Conservation (phyloP, 768 basidiomycete species). For the Phaeotremella skinneri region DNA sequence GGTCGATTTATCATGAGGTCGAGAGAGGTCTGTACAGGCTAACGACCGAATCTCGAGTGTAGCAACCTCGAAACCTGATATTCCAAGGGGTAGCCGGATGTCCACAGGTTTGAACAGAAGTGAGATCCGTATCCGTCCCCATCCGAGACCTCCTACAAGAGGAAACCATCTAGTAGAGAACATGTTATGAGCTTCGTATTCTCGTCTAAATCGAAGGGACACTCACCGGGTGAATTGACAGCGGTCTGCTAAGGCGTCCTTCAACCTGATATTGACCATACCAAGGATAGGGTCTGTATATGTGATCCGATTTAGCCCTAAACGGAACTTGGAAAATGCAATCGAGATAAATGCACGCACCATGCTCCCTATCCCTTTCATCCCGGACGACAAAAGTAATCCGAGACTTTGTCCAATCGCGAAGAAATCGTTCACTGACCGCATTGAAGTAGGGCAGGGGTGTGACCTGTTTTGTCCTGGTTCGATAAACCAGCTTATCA, state of each 20-base stretch:
- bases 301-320: not conserved
- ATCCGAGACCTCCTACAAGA: slow-evolving; percentile 48
- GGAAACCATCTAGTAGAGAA: slow-evolving; percentile 38
- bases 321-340: not conserved
- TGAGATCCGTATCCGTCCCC: slow-evolving; percentile 47
- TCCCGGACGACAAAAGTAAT: slow-evolving; percentile 49
- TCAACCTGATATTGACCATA: slow-evolving; percentile 39
- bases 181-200: not conserved
- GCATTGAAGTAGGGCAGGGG: slow-evolving; percentile 51
- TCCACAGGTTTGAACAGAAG: slow-evolving; percentile 52
- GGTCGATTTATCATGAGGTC: slow-evolving; percentile 21
- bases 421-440: slow-evolving; percentile 48
- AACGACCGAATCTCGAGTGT: slow-evolving; percentile 41
- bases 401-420: slow-evolving; percentile 48
- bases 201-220: not conserved
- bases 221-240: slow-evolving; percentile 41
- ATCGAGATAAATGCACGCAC: slow-evolving; percentile 17
- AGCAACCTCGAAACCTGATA: slow-evolving; percentile 48
- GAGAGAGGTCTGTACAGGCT: slow-evolving; percentile 21
- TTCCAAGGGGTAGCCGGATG: slow-evolving; percentile 38
- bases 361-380: slow-evolving; percentile 51
- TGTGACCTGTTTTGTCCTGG: slow-evolving; percentile 50
- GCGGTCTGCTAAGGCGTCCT: slow-evolving; percentile 34
- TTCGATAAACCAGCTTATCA: slow-evolving; percentile 48
- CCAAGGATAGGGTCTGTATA: slow-evolving; percentile 47